phyloP scores from a whole-genome alignment of 306 rosid species.

The Ormosia semicastrata region DNA sequence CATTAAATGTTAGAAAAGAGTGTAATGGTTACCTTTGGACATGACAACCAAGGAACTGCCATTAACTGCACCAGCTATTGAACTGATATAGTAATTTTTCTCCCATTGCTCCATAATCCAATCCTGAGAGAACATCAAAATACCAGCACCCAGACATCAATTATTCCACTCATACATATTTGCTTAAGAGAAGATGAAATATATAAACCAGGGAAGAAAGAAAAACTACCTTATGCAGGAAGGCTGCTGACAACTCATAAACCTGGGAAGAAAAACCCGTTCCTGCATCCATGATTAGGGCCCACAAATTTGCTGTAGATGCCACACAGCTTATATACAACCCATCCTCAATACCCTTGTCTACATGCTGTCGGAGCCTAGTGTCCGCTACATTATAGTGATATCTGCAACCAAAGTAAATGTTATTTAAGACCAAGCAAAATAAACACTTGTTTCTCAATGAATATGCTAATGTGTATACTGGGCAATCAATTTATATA shows the following conservation, averaged over 20 bases:
- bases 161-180: not conserved
- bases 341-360: slow-evolving; percentile 95
- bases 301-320: slow-evolving; percentile 77
- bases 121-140: slow-evolving; percentile 57
- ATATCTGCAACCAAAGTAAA: slow-evolving; percentile 54
- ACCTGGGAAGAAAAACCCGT: slow-evolving; percentile 87
- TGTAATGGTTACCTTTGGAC: slow-evolving; percentile 72
- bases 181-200: slow-evolving; percentile 17
- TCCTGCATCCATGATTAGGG: slow-evolving; percentile 94
- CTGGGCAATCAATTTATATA: not conserved
- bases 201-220: slow-evolving; percentile 8
- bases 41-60: slow-evolving; percentile 96
- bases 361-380: slow-evolving; percentile 86
- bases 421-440: slow-evolving; percentile 27
- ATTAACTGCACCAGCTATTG: slow-evolving; percentile 84
- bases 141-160: slow-evolving; percentile 15
- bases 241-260: slow-evolving; percentile 76
- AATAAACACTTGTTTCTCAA: not conserved
- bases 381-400: slow-evolving; percentile 90
- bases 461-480: slow-evolving; percentile 22
- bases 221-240: slow-evolving; percentile 77
- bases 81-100: slow-evolving; percentile 86
- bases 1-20: not conserved
- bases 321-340: slow-evolving; percentile 87
- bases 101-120: slow-evolving; percentile 99